These are phyloP conservation scores for Macadamia integrifolia DNA, from an alignment of 164 flowering plant species.

Conservation along the genomic window DNA sequence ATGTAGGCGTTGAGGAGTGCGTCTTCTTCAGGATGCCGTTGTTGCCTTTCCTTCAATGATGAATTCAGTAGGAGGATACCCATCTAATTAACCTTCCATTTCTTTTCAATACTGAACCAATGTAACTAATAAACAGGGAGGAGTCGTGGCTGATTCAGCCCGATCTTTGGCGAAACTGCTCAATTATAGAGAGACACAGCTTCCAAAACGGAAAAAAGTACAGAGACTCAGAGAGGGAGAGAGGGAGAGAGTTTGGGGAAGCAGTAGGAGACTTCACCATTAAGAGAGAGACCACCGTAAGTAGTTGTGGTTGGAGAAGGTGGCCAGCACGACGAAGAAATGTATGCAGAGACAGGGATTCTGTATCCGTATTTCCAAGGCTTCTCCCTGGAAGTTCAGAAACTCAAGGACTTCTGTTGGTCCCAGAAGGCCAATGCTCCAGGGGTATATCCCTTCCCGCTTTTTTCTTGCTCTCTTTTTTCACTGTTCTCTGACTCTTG, in stretches of 20 bases:
- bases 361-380: slow-evolving; percentile 54
- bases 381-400: slow-evolving; percentile 48
- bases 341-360: slow-evolving; percentile 53
- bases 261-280: background rate
- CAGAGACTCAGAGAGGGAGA: too few species aligned
- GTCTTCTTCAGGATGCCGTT: background rate
- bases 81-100: too few species aligned
- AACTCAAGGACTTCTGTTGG: slow-evolving; percentile 44
- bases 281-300: background rate
- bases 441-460: slow-evolving; percentile 24
- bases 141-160: too few species aligned
- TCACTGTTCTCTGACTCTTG: background rate
- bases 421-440: slow-evolving; percentile 44
- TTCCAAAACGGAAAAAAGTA: too few species aligned
- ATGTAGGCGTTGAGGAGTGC: too few species aligned
- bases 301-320: too few species aligned
- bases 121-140: too few species aligned
- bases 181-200: too few species aligned
- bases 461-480: background rate
- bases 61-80: too few species aligned
- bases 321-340: slow-evolving; percentile 12
- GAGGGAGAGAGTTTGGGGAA: background rate
- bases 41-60: background rate
- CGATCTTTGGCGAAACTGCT: too few species aligned
- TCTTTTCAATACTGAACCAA: too few species aligned